phyloP scores from a whole-genome alignment of 768 basidiomycete species.

The Cubamyces sp. region DNA sequence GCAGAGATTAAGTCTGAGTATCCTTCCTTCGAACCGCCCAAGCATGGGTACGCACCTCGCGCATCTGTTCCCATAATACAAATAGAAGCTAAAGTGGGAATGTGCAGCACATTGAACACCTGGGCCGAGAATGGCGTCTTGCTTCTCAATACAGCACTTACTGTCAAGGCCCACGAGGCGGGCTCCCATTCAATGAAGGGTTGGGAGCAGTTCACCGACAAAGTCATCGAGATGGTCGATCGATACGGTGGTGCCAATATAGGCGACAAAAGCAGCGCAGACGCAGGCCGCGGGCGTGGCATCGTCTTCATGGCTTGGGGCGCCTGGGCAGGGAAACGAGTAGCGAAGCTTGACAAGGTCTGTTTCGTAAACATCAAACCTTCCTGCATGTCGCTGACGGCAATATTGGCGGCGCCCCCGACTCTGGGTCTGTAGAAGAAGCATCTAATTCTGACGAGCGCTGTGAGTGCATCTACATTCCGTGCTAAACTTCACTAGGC shows the following conservation, averaged over 20 bases:
- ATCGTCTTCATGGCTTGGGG: slow-evolving; percentile 94
- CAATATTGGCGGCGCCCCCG: neutral
- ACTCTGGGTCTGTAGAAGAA: slow-evolving; percentile 54
- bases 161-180: slow-evolving; percentile 75
- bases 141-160: slow-evolving; percentile 90
- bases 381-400: neutral
- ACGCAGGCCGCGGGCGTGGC: slow-evolving; percentile 65
- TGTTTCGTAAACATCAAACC: slow-evolving; percentile 23
- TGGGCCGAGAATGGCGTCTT: slow-evolving; percentile 90
- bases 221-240: slow-evolving; percentile 78
- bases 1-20: slow-evolving; percentile 83
- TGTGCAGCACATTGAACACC: slow-evolving; percentile 69
- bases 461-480: slow-evolving; percentile 50
- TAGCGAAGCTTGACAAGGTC: slow-evolving; percentile 76
- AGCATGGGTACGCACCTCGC: slow-evolving; percentile 70
- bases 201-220: slow-evolving; percentile 90
- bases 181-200: slow-evolving; percentile 85
- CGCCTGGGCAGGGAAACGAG: slow-evolving; percentile 81
- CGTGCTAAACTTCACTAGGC: neutral
- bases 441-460: slow-evolving; percentile 77
- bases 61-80: neutral
- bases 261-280: slow-evolving; percentile 33
- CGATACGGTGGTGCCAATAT: slow-evolving; percentile 77
- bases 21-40: slow-evolving; percentile 75
- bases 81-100: slow-evolving; percentile 3